Base-by-base conservation (phyloP, 2,329 filamentous ascomycete genomes). In the Didymella pinodella region DNA sequence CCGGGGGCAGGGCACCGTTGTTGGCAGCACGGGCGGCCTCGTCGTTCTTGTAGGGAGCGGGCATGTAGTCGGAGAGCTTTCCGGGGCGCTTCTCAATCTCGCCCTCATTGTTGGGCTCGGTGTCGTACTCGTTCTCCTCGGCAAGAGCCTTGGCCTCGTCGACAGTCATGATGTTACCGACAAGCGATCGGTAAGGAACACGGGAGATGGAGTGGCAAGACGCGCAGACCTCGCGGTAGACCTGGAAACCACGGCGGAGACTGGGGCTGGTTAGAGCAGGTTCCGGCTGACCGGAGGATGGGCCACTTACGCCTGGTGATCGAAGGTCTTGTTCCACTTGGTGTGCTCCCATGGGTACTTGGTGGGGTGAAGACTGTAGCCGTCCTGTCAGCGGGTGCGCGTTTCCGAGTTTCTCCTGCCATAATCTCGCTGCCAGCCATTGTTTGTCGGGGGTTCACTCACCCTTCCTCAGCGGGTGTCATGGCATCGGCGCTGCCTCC, bases 41-140 rank as follows among this genome's bases (percentile, higher is more conserved):
- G 77, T 99, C 95, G 84, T 99, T 99, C 86, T 96, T 95, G 89
- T 99, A 99, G 29, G 95, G 95, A 53, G 86, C 80, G 59, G 93
- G 94, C 65, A 99, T 89, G 83, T 98, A 98, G 81, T 99, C 95
- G 74, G 95, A 96, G 52, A 99, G 88, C 86, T 99, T 99, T 85
- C 95, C 95, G 67, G 94, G 91, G 72, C 95, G 93, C 88, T 98
- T 96, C 85, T 97, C 92, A 78, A 98, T 97, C 72, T 97, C 92
- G 71, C 95, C 95, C 85, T 97, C 86, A 77, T 98, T 92, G 82
- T 99, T 97, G 78, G 95, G 95, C 85, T 99, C 95, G 75, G 88
- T 91, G 77, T 97, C 94, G 84, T 97, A 99, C 83, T 99, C 95
- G 83, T 97, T 92, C 86, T 97, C 93, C 82, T 99, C 95, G 71